phyloP scores from a whole-genome alignment of 495 filamentous ascomycete genomes.

The Penicillium subrubescens region DNA sequence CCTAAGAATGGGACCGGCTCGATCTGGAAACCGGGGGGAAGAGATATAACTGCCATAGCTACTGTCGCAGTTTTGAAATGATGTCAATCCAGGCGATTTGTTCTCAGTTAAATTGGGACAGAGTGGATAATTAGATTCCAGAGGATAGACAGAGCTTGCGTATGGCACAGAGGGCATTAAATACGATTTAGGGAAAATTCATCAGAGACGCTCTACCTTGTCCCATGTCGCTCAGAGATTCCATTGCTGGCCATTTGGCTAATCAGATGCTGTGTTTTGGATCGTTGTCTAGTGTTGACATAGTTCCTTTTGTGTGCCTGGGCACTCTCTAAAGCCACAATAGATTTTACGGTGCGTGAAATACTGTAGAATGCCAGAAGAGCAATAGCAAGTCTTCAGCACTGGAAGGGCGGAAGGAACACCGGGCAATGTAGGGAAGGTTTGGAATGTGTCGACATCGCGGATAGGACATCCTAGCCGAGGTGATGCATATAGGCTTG shows the following conservation, averaged over 20 bases:
- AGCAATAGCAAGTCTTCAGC: not conserved
- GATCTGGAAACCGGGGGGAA: constrained; percentile 2
- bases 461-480: constrained; percentile 1
- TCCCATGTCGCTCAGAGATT: constrained; percentile 1
- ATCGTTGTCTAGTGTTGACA: constrained; percentile 1
- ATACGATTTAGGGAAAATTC: not conserved
- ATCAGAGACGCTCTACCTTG: not conserved
- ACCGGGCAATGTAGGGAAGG: not conserved
- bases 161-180: not conserved
- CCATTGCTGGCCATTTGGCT: not conserved
- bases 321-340: not conserved
- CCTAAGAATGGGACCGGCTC: not conserved
- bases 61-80: not conserved
- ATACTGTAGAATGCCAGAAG: constrained; percentile 1
- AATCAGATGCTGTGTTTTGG: constrained; percentile 4
- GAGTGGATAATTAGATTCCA: not conserved
- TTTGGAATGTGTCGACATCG: constrained; percentile 1
- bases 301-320: constrained; percentile 1
- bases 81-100: not conserved
- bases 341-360: not conserved
- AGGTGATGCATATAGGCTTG: not conserved
- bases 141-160: not conserved
- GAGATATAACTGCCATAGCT: constrained; percentile 6
- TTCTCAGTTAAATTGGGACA: not conserved
- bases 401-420: not conserved